Conservation (phyloP, 2,329 filamentous ascomycete genomes). For the Raffaelea ambrosiae region DNA sequence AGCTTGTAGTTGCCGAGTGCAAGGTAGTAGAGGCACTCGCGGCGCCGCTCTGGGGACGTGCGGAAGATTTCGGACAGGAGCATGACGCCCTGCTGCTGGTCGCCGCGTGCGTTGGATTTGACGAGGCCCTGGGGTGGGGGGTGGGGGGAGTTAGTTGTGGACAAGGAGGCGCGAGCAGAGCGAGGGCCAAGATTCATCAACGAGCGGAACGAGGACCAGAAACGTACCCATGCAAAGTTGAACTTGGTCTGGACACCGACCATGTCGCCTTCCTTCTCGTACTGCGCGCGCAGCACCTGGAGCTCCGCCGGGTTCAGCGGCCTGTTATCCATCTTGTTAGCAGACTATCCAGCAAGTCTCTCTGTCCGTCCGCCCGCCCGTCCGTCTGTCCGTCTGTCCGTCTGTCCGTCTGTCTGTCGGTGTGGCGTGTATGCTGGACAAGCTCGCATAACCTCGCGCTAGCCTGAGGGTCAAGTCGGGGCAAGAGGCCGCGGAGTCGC, state of each 20-base stretch:
- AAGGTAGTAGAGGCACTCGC: conserved; percentile 97
- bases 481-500: too few relatives aligned
- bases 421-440: too few relatives aligned
- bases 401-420: too few relatives aligned
- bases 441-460: too few relatives aligned
- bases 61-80: conserved; percentile 96
- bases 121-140: conserved; percentile 91
- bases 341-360: not conserved
- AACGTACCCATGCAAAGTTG: conserved; percentile 92
- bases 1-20: conserved; percentile 97
- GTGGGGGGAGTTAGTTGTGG: not conserved
- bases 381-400: too few relatives aligned
- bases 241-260: conserved; percentile 98
- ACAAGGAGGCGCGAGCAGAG: too few relatives aligned
- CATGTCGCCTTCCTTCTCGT: conserved; percentile 95
- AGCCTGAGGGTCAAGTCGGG: too few relatives aligned
- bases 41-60: conserved; percentile 79
- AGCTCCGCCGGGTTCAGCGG: conserved; percentile 88
- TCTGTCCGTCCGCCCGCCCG: too few relatives aligned
- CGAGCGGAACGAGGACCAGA: not conserved
- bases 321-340: conserved; percentile 33
- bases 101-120: conserved; percentile 74
- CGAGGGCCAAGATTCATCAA: not conserved
- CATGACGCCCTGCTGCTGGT: conserved; percentile 91
- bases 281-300: conserved; percentile 84